phyloP scores from a whole-genome alignment of 306 rosid genomes.

The Arachis hypogaea region DNA sequence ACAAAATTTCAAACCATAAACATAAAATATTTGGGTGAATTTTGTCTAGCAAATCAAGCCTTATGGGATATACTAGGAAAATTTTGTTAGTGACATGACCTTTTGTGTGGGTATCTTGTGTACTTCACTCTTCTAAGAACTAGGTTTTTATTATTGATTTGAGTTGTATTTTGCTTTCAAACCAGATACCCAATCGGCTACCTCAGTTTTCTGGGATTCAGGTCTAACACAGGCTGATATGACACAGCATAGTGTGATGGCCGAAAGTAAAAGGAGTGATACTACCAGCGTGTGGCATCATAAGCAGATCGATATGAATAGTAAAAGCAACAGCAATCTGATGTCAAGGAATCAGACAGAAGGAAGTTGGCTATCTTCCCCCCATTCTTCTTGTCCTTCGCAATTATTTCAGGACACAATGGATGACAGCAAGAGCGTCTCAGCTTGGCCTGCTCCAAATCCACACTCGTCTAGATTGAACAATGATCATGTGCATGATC shows the following conservation, averaged over 20 bases:
- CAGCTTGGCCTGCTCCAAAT: conserved; percentile 56
- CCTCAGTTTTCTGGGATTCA: conserved; percentile 64
- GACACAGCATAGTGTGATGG: conserved; percentile 48
- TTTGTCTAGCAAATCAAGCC: no score
- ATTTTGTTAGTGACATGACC: no score
- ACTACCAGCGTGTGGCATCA: conserved; percentile 53
- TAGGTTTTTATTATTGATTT: neutral
- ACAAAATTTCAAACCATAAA: no score
- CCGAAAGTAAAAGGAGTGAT: conserved; percentile 62
- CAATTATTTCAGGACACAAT: conserved; percentile 57
- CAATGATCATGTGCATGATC: conserved; percentile 51
- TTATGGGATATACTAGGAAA: no score
- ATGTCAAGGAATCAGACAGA: conserved; percentile 57
- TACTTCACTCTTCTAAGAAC: no score
- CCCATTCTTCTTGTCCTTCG: conserved; percentile 53
- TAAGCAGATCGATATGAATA: conserved; percentile 54
- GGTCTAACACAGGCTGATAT: conserved; percentile 52
- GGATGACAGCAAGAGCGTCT: conserved; percentile 64
- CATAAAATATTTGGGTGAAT: no score
- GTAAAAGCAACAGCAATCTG: conserved; percentile 52
- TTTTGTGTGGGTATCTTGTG: no score
- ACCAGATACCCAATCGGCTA: conserved; percentile 52
- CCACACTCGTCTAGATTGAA: conserved; percentile 46
- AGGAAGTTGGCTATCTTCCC: conserved; percentile 66
- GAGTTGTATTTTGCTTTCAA: conserved; percentile 24